These are phyloP conservation scores for Zangia roseola DNA, from an alignment of 768 basidiomycete genomes.

Conservation along the genomic window DNA sequence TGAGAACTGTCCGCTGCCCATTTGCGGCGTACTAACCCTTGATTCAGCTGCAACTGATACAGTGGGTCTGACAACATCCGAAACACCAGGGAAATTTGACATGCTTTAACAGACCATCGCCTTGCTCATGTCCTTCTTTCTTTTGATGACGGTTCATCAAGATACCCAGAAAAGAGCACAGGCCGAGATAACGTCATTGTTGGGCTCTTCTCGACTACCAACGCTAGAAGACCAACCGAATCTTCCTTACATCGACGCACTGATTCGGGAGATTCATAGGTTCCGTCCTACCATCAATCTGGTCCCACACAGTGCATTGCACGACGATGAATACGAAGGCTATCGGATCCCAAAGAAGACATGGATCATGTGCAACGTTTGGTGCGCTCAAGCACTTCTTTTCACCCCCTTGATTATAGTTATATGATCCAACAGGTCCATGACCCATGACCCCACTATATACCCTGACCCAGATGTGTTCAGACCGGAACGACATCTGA, in stretches of 20 bases:
- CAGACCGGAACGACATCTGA: slow-evolving; percentile 28
- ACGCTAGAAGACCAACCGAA: slow-evolving; percentile 19
- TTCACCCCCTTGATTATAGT: not conserved
- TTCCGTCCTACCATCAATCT: slow-evolving; percentile 17
- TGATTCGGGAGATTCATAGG: slow-evolving; percentile 23
- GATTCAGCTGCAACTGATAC: slow-evolving; percentile 11
- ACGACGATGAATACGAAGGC: slow-evolving; percentile 12
- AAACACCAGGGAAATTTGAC: no score
- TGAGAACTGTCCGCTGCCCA: not conserved
- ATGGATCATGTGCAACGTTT: slow-evolving; percentile 16
- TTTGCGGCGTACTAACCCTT: not conserved
- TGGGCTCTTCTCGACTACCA: slow-evolving; percentile 18
- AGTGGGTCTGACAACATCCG: no score
- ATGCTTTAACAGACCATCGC: slow-evolving; percentile 2
- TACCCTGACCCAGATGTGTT: slow-evolving; percentile 32
- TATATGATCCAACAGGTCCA: slow-evolving; percentile 23
- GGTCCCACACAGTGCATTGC: slow-evolving; percentile 16
- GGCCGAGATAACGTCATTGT: slow-evolving; percentile 23
- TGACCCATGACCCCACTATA: slow-evolving; percentile 29
- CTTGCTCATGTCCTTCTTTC: slow-evolving; percentile 11
- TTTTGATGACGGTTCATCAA: slow-evolving; percentile 16
- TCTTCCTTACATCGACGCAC: slow-evolving; percentile 28
- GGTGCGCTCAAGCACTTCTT: not conserved
- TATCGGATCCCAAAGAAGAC: slow-evolving; percentile 9
- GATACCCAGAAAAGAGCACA: slow-evolving; percentile 27